Evolutionary conservation across 1,139 yeast genomes (phyloP).

Genomic region (Blastobotrys arbuscula): DNA sequence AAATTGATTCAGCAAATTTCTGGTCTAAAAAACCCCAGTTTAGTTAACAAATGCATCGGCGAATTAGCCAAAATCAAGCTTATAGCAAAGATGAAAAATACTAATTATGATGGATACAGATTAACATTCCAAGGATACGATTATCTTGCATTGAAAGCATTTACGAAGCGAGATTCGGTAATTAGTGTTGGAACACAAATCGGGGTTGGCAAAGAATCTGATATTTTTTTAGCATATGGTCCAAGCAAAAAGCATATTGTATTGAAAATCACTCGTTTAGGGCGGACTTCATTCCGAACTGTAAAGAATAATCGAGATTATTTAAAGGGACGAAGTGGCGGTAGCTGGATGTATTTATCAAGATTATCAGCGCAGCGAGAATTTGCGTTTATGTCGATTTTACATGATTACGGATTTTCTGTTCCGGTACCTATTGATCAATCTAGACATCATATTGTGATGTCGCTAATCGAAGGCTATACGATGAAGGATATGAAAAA

Average conservation of each 20-base stretch:
- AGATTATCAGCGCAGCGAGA: slow-evolving; percentile 90
- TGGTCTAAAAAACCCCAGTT: slow-evolving; percentile 68
- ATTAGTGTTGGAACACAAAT: slow-evolving; percentile 81
- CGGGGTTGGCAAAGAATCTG: slow-evolving; percentile 97
- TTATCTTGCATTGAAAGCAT: slow-evolving; percentile 78
- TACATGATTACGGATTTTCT: slow-evolving; percentile 67
- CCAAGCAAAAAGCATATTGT: slow-evolving; percentile 22
- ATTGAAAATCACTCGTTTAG: slow-evolving; percentile 87
- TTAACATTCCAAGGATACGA: slow-evolving; percentile 87
- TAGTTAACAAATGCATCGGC: slow-evolving; percentile 71
- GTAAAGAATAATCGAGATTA: slow-evolving; percentile 94
- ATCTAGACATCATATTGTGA: slow-evolving; percentile 85
- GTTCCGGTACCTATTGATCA: slow-evolving; percentile 89
- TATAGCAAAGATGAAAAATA: slow-evolving; percentile 73
- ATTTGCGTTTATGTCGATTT: slow-evolving; percentile 74
- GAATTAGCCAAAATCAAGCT: slow-evolving; percentile 84
- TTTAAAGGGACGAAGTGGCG: slow-evolving; percentile 58
- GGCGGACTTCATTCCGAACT: slow-evolving; percentile 86
- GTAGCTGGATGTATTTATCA: slow-evolving; percentile 90
- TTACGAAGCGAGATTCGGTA: slow-evolving; percentile 63
- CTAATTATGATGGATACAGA: slow-evolving; percentile 79
- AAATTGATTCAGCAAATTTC: slow-evolving; percentile 74
- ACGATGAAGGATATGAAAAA: slow-evolving; percentile 80
- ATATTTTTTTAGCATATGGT: slow-evolving; percentile 82
- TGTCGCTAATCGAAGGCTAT: slow-evolving; percentile 85